Percentiles rank a stretch among this genome's conserved stretches.
phyloP scores from a whole-genome alignment of 768 basidiomycete genomes.

The Lentinula raphanica region DNA sequence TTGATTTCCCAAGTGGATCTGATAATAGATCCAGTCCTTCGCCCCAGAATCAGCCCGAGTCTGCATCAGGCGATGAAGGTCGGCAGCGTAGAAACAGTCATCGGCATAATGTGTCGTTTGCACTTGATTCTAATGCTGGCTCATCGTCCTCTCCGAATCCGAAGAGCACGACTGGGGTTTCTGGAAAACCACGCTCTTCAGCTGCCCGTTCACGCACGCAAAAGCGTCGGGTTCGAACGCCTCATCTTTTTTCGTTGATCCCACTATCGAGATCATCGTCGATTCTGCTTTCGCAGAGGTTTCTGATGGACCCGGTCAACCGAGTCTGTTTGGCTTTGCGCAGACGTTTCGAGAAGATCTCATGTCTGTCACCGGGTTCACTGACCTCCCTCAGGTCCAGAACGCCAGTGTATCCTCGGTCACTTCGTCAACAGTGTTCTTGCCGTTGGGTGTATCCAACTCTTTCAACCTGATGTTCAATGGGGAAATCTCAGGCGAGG shows the following conservation, averaged over 20 bases:
- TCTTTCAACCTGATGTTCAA: constrained; percentile 27
- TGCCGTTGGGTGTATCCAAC: constrained; percentile 22
- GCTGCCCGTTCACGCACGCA: too few species aligned
- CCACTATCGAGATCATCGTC: constrained; percentile 30
- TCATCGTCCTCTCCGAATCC: too few species aligned
- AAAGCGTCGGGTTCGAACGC: constrained; percentile 12
- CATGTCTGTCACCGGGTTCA: constrained; percentile 23
- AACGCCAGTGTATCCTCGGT: neutral
- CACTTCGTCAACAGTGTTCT: constrained; percentile 22
- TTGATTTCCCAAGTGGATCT: neutral
- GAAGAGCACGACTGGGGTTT: too few species aligned
- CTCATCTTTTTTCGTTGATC: constrained; percentile 28
- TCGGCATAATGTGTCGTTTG: neutral
- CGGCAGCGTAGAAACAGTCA: neutral
- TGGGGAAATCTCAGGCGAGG: constrained; percentile 31
- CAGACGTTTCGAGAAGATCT: constrained; percentile 32
- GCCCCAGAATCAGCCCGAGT: neutral
- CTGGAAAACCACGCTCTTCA: too few species aligned
- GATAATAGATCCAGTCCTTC: neutral
- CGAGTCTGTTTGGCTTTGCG: constrained; percentile 30
- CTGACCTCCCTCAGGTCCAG: constrained; percentile 15
- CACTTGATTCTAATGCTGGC: neutral
- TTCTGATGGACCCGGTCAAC: constrained; percentile 17
- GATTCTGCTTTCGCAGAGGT: constrained; percentile 18
- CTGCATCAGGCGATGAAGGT: neutral